A percentile compares a stretch with the other conserved stretches of the same genome.
phyloP scores from a whole-genome alignment of 306 rosid species.

The Alnus glutinosa region DNA sequence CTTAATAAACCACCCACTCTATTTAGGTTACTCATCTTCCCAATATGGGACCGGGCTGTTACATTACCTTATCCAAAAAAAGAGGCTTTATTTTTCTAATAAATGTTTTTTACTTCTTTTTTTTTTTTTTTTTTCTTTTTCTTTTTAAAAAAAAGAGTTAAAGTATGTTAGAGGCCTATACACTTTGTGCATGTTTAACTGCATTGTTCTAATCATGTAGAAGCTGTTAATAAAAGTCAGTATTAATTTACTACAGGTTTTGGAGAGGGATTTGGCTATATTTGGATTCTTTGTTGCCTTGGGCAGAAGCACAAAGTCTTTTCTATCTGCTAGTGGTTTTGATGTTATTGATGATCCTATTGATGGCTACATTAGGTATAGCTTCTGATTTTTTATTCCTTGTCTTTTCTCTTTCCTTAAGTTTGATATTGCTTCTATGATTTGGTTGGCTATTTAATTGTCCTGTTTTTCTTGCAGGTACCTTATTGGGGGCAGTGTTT shows the following conservation, averaged over 20 bases:
- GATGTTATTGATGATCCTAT: slow-evolving; percentile 62
- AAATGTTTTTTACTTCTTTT: neutral
- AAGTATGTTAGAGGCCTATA: neutral
- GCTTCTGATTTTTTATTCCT: slow-evolving; percentile 25
- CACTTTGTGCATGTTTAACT: neutral
- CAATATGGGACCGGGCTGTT: too few relatives aligned
- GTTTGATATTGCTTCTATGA: slow-evolving; percentile 24
- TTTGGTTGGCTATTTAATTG: slow-evolving; percentile 30
- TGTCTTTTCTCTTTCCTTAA: slow-evolving; percentile 9
- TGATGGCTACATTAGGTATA: slow-evolving; percentile 83
- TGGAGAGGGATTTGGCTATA: slow-evolving; percentile 96
- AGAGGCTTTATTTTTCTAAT: neutral
- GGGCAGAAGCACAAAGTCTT: slow-evolving; percentile 83
- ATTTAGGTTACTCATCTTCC: too few relatives aligned
- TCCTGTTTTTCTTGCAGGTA: slow-evolving; percentile 55
- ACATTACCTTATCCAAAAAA: too few relatives aligned
- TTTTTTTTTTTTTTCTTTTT: neutral
- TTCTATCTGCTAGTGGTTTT: slow-evolving; percentile 76
- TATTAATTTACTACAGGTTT: slow-evolving; percentile 60
- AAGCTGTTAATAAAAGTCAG: slow-evolving; percentile 31
- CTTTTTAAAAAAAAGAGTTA: neutral
- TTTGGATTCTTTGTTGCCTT: slow-evolving; percentile 97
- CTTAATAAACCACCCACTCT: too few relatives aligned
- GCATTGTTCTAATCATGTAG: neutral
- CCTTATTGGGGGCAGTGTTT: slow-evolving; percentile 92